Conservation (phyloP, 2,329 filamentous ascomycete genomes). For the Bertia moriformis region DNA sequence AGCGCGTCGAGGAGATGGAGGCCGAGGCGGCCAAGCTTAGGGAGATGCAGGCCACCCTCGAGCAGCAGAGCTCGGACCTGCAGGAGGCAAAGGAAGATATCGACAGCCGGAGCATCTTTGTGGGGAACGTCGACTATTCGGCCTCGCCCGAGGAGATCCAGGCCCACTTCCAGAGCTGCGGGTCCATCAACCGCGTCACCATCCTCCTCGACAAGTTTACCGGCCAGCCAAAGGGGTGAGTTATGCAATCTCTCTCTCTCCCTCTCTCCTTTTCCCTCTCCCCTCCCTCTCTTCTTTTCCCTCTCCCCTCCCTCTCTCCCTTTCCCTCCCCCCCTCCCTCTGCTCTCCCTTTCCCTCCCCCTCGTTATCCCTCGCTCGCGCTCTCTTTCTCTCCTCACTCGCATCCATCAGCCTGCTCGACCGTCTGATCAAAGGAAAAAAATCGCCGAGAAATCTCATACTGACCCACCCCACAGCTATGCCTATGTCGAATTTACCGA, state of each 20-base stretch:
- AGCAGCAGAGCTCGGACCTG: conserved; percentile 70
- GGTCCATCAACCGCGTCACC: conserved; percentile 93
- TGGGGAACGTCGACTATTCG: conserved; percentile 96
- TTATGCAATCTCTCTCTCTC: conserved; percentile 2
- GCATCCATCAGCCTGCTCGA: conserved; percentile 1
- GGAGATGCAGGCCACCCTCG: conserved; percentile 74
- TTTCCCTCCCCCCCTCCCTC: neutral
- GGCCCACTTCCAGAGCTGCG: conserved; percentile 92
- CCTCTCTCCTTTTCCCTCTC: neutral
- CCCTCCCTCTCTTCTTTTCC: neutral
- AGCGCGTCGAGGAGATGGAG: conserved; percentile 77
- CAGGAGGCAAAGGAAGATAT: conserved; percentile 91
- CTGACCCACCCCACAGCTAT: conserved; percentile 47
- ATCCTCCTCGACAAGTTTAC: conserved; percentile 97
- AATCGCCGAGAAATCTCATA: neutral
- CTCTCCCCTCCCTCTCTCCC: conserved; percentile 1
- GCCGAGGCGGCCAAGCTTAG: conserved; percentile 73
- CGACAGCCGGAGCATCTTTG: conserved; percentile 89
- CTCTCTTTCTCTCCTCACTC: neutral
- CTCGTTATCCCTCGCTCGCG: neutral
- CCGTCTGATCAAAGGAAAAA: conserved; percentile 1
- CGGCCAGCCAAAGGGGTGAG: conserved; percentile 96
- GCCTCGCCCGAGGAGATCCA: conserved; percentile 96
- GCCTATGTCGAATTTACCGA: conserved; percentile 98
- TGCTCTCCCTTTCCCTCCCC: neutral